Base-by-base conservation (phyloP, 352 stramenopile genomes). In the Globisporangium echinulatum region DNA sequence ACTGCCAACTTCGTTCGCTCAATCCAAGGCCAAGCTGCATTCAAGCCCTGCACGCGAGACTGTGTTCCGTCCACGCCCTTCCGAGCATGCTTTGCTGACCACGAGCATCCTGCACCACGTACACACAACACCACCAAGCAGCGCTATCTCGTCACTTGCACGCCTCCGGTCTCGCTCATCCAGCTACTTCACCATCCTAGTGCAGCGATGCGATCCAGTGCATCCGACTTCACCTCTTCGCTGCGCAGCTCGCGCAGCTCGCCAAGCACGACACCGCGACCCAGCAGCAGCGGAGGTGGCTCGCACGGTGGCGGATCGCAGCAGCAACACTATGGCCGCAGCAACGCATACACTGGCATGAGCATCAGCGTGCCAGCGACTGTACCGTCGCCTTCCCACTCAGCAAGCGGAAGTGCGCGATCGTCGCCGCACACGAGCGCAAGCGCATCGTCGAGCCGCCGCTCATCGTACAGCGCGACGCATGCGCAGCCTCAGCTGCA, bases 341-440 rank as follows among this genome's bases (percentile, higher is more conserved):
- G 44, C 1, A 58, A 61, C 47, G 51, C 61, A 14, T 55, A 59
- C 49, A 37, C 54, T n/a, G 62, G 74, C 10, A 80, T 90, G 69
- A 79, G 65, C 44, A 77, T 87, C 61, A 80, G 48, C 49, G 74
- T 87, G 39, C 63, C 70, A 17, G 40, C 68, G 14, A 67, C 57
- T 48, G n/a, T 62, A 11, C 58, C 74, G 19, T 70, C 68, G 10
- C 68, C 74, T 44, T 74, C 68, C 4, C 69, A 69, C 53, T 76
- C 72, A 3, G 17, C 33, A 33, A 48, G 47, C 60, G 43, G 52
- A 11, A 77, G 63, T 33, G 66, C 75, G 17, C 62, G 72, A 0
- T 77, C 70, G 10, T 85, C 75, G 10, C 75, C 72, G 3, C 63
- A 69, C 52, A 57, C 52, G 7, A 66, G 48, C 44, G 54, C 52